Conservation (phyloP, 768 basidiomycete genomes). For the Russula emetica region DNA sequence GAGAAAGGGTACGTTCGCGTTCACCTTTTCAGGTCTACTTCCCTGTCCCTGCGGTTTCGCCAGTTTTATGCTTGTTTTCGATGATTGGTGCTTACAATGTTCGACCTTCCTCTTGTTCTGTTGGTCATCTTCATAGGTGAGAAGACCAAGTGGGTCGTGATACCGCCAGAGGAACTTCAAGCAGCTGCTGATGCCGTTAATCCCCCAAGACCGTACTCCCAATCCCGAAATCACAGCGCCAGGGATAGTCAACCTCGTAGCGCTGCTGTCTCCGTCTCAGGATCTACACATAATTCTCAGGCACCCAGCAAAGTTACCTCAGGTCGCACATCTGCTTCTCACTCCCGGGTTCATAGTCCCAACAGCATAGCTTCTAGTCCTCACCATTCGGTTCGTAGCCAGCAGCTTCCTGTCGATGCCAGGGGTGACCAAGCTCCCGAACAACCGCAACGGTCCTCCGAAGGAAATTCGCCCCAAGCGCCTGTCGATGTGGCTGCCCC, state of each 20-base stretch:
- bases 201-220: conserved; percentile 28
- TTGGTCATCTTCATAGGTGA: conserved; percentile 37
- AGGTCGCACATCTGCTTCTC: conserved; percentile 38
- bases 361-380: conserved; percentile 52
- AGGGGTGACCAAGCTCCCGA: conserved; percentile 5
- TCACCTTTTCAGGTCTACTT: conserved; percentile 4
- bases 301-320: conserved; percentile 40
- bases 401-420: conserved; percentile 18
- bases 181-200: conserved; percentile 46
- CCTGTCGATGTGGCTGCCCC: conserved; percentile 23
- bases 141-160: conserved; percentile 59
- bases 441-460: conserved; percentile 15
- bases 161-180: conserved; percentile 53
- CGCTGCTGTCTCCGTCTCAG: conserved; percentile 31
- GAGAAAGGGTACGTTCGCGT: conserved; percentile 38
- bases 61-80: conserved; percentile 10
- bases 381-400: conserved; percentile 27
- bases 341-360: conserved; percentile 45
- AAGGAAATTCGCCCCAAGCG: conserved; percentile 21
- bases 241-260: conserved; percentile 29
- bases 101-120: conserved; percentile 2
- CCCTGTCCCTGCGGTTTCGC: conserved; percentile 1
- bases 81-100: conserved; percentile 15
- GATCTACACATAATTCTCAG: conserved; percentile 35
- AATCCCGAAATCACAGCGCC: conserved; percentile 32